Base-by-base conservation (phyloP, 495 filamentous ascomycete species). In the Penicillium egyptiacum region DNA sequence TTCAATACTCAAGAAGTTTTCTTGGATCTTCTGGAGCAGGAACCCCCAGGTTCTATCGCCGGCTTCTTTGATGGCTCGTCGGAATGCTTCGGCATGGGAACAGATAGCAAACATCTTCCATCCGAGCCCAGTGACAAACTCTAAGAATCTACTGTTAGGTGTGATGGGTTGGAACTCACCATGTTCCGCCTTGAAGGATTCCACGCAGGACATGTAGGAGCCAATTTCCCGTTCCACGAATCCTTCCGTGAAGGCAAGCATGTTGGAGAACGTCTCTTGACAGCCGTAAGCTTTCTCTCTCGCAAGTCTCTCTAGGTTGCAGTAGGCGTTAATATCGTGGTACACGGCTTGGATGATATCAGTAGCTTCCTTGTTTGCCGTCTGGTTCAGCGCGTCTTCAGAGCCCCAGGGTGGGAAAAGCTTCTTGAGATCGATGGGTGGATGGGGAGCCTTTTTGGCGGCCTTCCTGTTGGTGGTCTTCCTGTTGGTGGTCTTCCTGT, bases 101-200 rank as follows among this genome's bases (percentile, higher is more conserved):
- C 70, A 71, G 25, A 78, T 74, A 26, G 65, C 50, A 37, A 74
- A 64, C 41, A 73, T 62, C 53, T 59, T 67, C 72, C 73, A 78
- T 4, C 68, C 70, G 17, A 67, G 46, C 1, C 11, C 22, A 2
- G 44, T 14, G 19, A 57, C 20, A 33, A 31, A 45, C n/a, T 43
- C 12, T 14, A 33, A 37, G 9, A 55, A 45, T 19, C 52, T 23
- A 16, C 43, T 37, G 1, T 12, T 16, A 20, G 37, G 23, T 16
- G 35, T 8, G 37, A 53, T 10, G 4, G 16, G 17, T 20, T 53
- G 22, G n/a, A 19, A 53, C 50, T 53, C 37, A 53, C 37, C 25
- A 19, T 31, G n/a, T 31, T 53, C n/a, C 25, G 39, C 4, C 26
- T 53, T 20, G 23, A 42, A 25, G 1, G 9, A 26, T 37, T 51